phyloP scores from a whole-genome alignment of 2,329 filamentous ascomycete species.

The Scedosporium apiospermum region DNA sequence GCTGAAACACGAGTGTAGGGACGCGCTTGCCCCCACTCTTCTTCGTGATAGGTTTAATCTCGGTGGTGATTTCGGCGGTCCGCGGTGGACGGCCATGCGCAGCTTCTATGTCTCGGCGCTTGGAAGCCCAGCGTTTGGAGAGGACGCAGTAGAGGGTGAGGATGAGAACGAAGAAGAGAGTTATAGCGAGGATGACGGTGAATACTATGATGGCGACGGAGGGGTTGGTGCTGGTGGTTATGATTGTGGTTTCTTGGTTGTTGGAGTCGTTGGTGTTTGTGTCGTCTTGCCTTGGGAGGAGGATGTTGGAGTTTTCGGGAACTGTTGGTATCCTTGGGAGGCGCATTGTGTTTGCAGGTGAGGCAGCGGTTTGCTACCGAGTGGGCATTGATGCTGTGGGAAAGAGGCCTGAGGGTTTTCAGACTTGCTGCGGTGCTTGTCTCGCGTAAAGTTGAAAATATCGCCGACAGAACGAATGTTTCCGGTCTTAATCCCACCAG shows the following conservation, averaged over 20 bases:
- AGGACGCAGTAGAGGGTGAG: conserved; percentile 4
- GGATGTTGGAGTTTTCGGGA: neutral
- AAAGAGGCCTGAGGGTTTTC: neutral
- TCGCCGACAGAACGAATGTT: neutral
- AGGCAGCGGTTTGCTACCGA: neutral
- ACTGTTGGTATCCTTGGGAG: neutral
- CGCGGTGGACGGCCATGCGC: neutral
- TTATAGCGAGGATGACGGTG: conserved; percentile 1
- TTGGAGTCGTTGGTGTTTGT: neutral
- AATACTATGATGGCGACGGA: conserved; percentile 5
- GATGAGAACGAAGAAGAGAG: conserved; percentile 4
- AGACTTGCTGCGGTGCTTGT: neutral
- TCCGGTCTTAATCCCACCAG: neutral
- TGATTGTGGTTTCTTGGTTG: neutral
- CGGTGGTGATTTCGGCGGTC: neutral
- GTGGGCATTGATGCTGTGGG: neutral
- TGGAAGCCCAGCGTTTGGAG: neutral
- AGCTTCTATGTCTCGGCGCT: neutral
- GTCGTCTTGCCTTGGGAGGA: neutral
- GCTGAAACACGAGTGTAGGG: conserved; percentile 5
- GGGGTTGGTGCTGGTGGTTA: neutral
- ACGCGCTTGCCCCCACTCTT: neutral
- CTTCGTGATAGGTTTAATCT: neutral
- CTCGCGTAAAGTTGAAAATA: neutral
- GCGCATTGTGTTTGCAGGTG: neutral